Base-by-base conservation (phyloP, 768 basidiomycete genomes). In the Chalciporus piperatus region DNA sequence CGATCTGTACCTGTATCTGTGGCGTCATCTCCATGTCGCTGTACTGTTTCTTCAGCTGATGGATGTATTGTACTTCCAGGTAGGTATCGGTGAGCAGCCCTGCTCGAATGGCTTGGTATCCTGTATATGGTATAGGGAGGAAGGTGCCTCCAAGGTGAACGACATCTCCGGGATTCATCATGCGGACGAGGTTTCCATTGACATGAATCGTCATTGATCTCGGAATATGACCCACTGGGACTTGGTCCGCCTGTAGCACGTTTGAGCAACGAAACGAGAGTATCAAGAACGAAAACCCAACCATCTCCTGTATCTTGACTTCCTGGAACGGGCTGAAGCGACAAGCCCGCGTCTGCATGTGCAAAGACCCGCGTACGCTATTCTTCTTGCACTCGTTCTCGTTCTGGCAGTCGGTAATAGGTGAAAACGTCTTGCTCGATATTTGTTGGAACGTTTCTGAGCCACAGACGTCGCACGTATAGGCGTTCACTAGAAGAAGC, bases 381-480 rank as follows among this genome's bases (percentile, higher is more conserved):
- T 99, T 94, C 71, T 84, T 86, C 68, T 81, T 79, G 70, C 97
- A 99, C 59, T 88, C 86, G 17, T 83, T 79, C 56, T 83, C 81
- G 50, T 94, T 96, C 65, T 88, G 83, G 66, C 97, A 99, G 63
- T 96, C 89, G 22, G 79, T 70, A 42, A 98, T 84, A 0, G 97
- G 97, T 0, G 84, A 81, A 67, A 98, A 98, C 11, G 90, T 85
- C 68, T 93, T 95, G 64, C 85, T 83, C 10, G 87, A 85, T 51
- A 99, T 94, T 63, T 98, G 94, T 69, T 98, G 95, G 77, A 99
- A 99, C 25, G 94, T 96, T 70, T 99, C 97, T 39, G 93, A 92
- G 41, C 97, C 97, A 67, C 97, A 99, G 53, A 92, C 85, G 65
- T 98, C 97, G 72, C 97, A 98, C 0, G 93, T 95, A 70, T 98